Evolutionary conservation across 257 asterid species (phyloP).

Genomic region (Leonotis leonurus): DNA sequence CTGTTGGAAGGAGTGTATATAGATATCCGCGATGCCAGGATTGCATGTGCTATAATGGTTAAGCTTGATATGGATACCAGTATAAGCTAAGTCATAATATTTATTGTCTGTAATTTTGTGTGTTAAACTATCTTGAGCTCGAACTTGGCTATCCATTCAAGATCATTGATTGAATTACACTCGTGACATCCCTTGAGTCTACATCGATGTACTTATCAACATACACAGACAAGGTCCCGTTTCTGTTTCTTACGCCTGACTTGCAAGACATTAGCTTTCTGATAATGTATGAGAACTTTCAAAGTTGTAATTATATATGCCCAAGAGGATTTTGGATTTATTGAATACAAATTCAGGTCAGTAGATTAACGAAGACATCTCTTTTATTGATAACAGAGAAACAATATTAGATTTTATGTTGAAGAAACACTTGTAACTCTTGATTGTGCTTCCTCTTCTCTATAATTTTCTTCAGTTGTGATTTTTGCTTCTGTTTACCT

Average conservation of each 20-base stretch:
- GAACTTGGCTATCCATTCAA: constrained; percentile 15
- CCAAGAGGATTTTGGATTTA: background rate
- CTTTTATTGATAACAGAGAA: background rate
- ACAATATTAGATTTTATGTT: constrained; percentile 1
- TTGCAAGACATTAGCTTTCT: background rate
- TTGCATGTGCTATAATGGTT: constrained; percentile 68
- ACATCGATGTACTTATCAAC: background rate
- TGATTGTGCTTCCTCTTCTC: background rate
- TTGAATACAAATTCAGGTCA: background rate
- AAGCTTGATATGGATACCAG: constrained; percentile 2
- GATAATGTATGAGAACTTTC: background rate
- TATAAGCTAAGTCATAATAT: background rate
- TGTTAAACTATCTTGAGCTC: constrained; percentile 8
- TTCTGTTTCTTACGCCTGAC: background rate
- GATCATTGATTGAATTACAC: constrained; percentile 12
- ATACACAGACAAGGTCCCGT: background rate
- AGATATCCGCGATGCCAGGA: constrained; percentile 80
- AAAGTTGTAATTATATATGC: background rate
- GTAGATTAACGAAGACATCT: background rate
- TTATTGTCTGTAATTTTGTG: constrained; percentile 6
- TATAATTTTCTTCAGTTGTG: background rate
- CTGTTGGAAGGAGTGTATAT: constrained; percentile 85
- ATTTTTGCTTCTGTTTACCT: background rate
- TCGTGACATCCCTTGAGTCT: background rate
- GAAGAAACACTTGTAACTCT: constrained; percentile 3